A percentile compares a stretch with the other conserved stretches of the same genome.
Conservation (phyloP, 2,329 filamentous ascomycete species). For the Pestalotiopsis sp. region DNA sequence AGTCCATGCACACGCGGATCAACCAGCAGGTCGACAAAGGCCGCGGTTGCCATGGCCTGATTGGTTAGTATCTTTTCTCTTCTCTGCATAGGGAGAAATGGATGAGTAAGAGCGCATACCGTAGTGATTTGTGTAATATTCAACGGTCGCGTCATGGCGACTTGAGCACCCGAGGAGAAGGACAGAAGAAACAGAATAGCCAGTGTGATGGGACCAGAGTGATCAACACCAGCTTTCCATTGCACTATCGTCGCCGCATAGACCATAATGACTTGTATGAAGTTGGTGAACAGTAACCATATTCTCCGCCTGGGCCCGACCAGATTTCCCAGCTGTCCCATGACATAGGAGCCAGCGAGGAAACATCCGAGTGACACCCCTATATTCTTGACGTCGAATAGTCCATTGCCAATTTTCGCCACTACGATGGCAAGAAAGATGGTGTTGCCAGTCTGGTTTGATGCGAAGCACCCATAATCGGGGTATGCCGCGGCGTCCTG, state of each 20-base stretch:
- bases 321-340: neutral
- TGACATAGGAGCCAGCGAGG: neutral
- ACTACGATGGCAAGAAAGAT: neutral
- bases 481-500: conserved; percentile 1
- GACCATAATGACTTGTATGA: neutral
- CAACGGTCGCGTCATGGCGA: neutral
- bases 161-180: neutral
- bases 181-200: neutral
- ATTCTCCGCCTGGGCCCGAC: neutral
- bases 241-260: neutral
- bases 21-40: conserved; percentile 1
- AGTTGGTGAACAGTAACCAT: neutral
- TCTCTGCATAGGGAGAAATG: neutral
- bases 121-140: conserved; percentile 7
- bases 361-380: neutral
- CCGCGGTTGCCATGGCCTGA: neutral
- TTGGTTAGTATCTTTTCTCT: neutral
- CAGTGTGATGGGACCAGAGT: neutral
- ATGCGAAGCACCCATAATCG: neutral
- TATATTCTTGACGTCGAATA: neutral
- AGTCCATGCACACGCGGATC: neutral
- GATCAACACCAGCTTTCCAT: neutral
- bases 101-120: neutral
- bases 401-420: neutral
- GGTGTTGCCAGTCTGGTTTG: neutral